Evolutionary conservation across 2,329 filamentous ascomycete species (phyloP), one percentile per base, ranked within the genome.

Genomic region (Paraphoma chrysanthemicola): DNA sequence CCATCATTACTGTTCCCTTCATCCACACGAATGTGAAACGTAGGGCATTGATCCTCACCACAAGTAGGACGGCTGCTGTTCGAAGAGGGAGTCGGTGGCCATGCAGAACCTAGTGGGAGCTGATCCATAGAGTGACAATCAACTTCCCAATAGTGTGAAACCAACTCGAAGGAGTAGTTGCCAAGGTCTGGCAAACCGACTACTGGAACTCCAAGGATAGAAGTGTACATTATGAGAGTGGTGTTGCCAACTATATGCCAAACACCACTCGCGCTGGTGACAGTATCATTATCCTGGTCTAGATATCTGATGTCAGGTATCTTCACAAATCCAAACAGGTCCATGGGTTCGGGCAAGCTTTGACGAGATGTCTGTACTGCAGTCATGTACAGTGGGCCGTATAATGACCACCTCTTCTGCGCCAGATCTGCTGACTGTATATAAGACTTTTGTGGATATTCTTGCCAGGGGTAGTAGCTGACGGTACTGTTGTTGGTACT

Each of bases 301-400:
- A 51, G 7, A 17, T n/a, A 3, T 16, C 29, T 41, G 6, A 48
- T 42, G n/a, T 52, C 39, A 10, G 54, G 54, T 10, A 57, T 43
- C n/a, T 18, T 48, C 9, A 57, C 42, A 6, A 41, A 41, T 1
- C 54, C 54, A 23, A 51, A 57, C 10, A 49, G 16, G 29, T 57
- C 54, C 46, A 52, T 49, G 8, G 54, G 36, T 18, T 7, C 18
- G 7, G 38, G 17, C 4, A 53, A n/a, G 14, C 47, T 33, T 7
- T 42, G 49, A 2, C 45, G 44, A 16, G 54, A 49, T 17, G 43
- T 41, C 12, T 49, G 50, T 12, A 57, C 12, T 3, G 54, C 41
- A 4, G 49, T 50, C 39, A 57, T 36, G 33, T 39, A 57, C 7
- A 57, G 23, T n/a, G 54, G 54, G 11, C 49, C 45, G 31, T 41